Evolutionary conservation across 495 filamentous ascomycete genomes (phyloP).

Genomic region (Bombardia bombarda): DNA sequence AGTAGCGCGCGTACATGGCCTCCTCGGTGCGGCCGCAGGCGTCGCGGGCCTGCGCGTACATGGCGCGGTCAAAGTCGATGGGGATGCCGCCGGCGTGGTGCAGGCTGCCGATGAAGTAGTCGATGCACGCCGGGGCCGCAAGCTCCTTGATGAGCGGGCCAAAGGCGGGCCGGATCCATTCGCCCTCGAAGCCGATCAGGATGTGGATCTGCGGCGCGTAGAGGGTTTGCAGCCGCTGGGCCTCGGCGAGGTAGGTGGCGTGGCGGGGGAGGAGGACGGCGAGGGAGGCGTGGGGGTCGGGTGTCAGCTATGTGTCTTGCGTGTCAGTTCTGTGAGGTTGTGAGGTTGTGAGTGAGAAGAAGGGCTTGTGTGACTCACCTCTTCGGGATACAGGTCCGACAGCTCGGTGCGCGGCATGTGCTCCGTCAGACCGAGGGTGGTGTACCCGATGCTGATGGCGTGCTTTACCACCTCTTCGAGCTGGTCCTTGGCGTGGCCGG

Average conservation of each 20-base stretch:
- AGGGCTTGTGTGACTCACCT: no score
- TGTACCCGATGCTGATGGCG: conserved; percentile 72
- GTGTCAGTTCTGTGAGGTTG: conserved; percentile 8
- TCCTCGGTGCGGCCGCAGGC: conserved; percentile 48
- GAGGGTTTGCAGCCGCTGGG: conserved; percentile 56
- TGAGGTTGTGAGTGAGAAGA: background rate
- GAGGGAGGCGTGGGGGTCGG: conserved; percentile 29
- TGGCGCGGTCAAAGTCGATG: conserved; percentile 71
- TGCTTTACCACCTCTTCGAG: conserved; percentile 76
- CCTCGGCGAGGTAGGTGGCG: conserved; percentile 63
- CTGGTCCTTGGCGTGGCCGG: conserved; percentile 71
- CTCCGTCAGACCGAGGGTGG: conserved; percentile 84
- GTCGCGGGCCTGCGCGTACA: conserved; percentile 39
- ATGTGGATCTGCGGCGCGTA: conserved; percentile 69
- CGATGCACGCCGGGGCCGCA: conserved; percentile 53
- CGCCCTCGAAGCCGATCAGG: conserved; percentile 84
- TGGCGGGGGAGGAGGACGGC: conserved; percentile 46
- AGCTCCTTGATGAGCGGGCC: conserved; percentile 48
- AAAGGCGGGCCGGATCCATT: conserved; percentile 76
- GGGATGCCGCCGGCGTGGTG: conserved; percentile 82
- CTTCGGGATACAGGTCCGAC: conserved; percentile 86
- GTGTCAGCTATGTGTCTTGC: conserved; percentile 22
- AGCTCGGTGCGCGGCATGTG: conserved; percentile 77
- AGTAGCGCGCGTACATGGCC: conserved; percentile 68
- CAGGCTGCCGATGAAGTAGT: conserved; percentile 85